Evolutionary conservation across 495 filamentous ascomycete species (phyloP).

Genomic region (Aspergillus bertholletiae): DNA sequence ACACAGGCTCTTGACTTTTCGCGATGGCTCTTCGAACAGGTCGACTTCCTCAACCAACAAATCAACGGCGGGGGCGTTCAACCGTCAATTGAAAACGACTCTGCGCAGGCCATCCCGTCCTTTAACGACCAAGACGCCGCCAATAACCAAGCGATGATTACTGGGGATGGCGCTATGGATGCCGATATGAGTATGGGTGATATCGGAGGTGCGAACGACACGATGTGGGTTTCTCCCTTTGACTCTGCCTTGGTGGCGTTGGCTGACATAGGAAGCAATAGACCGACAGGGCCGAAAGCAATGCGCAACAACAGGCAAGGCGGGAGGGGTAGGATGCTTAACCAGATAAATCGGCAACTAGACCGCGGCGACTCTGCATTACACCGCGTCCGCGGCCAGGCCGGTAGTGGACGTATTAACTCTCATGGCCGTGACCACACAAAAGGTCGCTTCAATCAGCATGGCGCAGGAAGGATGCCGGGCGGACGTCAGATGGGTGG

Average conservation of each 20-base stretch:
- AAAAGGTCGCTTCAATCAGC: slow-evolving; percentile 57
- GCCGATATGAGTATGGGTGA: slow-evolving; percentile 79
- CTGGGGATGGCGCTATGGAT: slow-evolving; percentile 43
- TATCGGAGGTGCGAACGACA: slow-evolving; percentile 41
- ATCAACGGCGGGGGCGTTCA: slow-evolving; percentile 45
- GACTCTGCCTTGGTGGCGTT: slow-evolving; percentile 9
- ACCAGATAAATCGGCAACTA: slow-evolving; percentile 84
- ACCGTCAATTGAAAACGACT: slow-evolving; percentile 12
- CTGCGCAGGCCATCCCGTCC: slow-evolving; percentile 34
- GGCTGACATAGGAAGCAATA: slow-evolving; percentile 32
- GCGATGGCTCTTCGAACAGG: slow-evolving; percentile 85
- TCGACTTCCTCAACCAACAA: slow-evolving; percentile 63
- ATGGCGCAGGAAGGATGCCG: slow-evolving; percentile 31
- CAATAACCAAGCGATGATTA: slow-evolving; percentile 14
- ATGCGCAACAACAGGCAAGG: slow-evolving; percentile 72
- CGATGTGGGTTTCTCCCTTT: slow-evolving; percentile 60
- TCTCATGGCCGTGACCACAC: slow-evolving; percentile 67
- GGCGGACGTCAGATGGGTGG: slow-evolving; percentile 46
- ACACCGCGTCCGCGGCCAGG: slow-evolving; percentile 73
- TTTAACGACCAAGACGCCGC: slow-evolving; percentile 25
- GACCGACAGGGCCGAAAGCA: slow-evolving; percentile 90
- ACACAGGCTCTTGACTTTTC: slow-evolving; percentile 80
- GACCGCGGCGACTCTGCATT: slow-evolving; percentile 74
- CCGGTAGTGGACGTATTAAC: slow-evolving; percentile 74
- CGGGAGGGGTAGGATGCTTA: slow-evolving; percentile 71